A percentile compares a stretch with the other conserved stretches of the same genome.
Evolutionary conservation across 1,284 basidiomycete species (phyloP).

Genomic region (Cutaneotrichosporon mucoides): DNA sequence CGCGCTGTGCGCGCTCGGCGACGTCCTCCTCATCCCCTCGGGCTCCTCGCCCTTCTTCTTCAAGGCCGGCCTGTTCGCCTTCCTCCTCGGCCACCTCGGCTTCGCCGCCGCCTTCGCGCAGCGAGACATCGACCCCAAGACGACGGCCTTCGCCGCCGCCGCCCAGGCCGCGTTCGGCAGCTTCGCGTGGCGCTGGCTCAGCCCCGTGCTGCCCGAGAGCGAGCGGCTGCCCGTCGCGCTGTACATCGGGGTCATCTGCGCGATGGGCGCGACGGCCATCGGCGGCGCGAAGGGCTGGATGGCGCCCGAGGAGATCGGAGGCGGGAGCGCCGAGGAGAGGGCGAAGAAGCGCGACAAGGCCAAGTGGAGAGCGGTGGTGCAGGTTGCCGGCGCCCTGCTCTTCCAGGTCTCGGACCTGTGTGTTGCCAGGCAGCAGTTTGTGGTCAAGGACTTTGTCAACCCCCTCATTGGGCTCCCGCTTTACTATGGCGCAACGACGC

Average conservation of each 20-base stretch:
- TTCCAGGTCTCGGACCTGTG: constrained; percentile 18
- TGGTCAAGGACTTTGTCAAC: constrained; percentile 5
- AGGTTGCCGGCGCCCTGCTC: constrained; percentile 15
- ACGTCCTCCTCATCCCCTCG: constrained; percentile 14
- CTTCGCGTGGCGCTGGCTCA: constrained; percentile 16
- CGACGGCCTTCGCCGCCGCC: neutral
- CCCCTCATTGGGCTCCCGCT: constrained; percentile 15
- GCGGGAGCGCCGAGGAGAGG: neutral
- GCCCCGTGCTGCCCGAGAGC: constrained; percentile 4
- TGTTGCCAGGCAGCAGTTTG: constrained; percentile 19
- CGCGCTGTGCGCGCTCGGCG: constrained; percentile 8
- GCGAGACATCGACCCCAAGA: constrained; percentile 1
- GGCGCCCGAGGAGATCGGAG: neutral
- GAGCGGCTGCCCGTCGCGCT: constrained; percentile 14
- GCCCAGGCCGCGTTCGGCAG: neutral
- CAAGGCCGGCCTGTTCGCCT: constrained; percentile 16
- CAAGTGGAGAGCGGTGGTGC: neutral
- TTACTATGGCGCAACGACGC: constrained; percentile 14
- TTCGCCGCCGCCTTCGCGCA: constrained; percentile 12
- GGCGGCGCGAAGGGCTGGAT: constrained; percentile 3
- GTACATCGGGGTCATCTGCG: constrained; percentile 10
- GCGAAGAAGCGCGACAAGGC: too few relatives aligned
- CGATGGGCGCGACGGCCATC: constrained; percentile 9
- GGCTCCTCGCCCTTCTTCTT: constrained; percentile 6
- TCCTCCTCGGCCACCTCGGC: constrained; percentile 19